These are phyloP conservation scores for Vitrella brassicaformis DNA, from an alignment of 73 alveolate species.

Conservation along the genomic window DNA sequence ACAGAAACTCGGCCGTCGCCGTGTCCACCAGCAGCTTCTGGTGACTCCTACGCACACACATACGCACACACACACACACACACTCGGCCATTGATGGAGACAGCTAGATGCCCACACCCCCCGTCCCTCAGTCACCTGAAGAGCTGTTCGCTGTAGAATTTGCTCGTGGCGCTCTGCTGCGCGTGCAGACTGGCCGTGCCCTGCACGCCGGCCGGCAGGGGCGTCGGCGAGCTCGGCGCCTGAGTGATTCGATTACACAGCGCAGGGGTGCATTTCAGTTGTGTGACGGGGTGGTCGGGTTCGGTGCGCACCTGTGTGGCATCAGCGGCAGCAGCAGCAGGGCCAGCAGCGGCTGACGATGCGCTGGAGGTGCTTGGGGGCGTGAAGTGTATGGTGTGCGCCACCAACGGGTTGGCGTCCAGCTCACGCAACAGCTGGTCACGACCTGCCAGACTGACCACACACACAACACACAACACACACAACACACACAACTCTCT, in stretches of 20 bases:
- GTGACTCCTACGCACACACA: constrained; percentile 1
- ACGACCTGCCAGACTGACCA: neutral
- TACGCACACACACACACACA: neutral
- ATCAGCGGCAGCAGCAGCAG: too few species aligned
- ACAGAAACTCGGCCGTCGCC: constrained; percentile 20
- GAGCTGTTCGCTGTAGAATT: neutral
- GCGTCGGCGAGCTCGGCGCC: neutral
- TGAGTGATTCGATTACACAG: too few species aligned
- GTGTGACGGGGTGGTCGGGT: too few species aligned
- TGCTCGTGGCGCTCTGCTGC: neutral
- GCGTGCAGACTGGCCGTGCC: neutral
- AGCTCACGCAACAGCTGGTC: neutral
- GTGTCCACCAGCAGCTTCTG: constrained; percentile 14
- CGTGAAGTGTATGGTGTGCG: neutral
- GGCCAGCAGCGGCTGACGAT: too few species aligned
- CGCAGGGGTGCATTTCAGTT: too few species aligned
- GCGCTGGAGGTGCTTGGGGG: too few species aligned
- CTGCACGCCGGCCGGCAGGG: neutral
- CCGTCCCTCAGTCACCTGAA: neutral
- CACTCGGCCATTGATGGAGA: neutral
- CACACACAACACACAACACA: neutral
- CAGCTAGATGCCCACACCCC: neutral
- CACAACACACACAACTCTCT: neutral
- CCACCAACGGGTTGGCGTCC: neutral
- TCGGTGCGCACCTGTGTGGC: too few species aligned